Percentiles rank a stretch among this genome's conserved stretches.
phyloP scores from a whole-genome alignment of 1,284 basidiomycete species.

The Rhodofomes roseus region DNA sequence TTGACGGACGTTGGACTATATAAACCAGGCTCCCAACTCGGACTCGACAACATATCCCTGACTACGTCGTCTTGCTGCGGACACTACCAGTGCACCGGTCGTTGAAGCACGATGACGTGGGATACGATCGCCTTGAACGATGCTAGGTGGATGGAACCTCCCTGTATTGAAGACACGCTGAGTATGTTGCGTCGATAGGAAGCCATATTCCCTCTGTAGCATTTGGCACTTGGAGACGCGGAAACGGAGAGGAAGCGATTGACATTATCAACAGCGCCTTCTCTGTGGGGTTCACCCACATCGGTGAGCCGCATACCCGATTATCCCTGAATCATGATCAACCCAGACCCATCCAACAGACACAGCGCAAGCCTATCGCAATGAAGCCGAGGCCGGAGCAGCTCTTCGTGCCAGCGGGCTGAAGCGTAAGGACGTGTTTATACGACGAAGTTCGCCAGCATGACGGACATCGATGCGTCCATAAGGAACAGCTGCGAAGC shows the following conservation, averaged over 20 bases:
- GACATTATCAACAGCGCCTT: slow-evolving; percentile 27
- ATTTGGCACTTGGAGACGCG: slow-evolving; percentile 48
- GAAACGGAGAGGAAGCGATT: slow-evolving; percentile 34
- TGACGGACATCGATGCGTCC: slow-evolving; percentile 34
- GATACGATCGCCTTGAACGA: slow-evolving; percentile 45
- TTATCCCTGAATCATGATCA: background rate
- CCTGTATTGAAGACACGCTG: background rate
- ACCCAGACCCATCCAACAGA: background rate
- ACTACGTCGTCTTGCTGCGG: too few species aligned
- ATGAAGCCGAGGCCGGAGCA: slow-evolving; percentile 35
- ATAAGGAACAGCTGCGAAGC: slow-evolving; percentile 27
- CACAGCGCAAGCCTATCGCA: slow-evolving; percentile 35
- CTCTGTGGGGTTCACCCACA: slow-evolving; percentile 26
- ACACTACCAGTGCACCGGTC: too few species aligned
- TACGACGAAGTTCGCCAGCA: slow-evolving; percentile 54
- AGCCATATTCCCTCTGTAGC: slow-evolving; percentile 47
- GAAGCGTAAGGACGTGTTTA: slow-evolving; percentile 30
- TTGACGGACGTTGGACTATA: too few species aligned
- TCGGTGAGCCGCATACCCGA: slow-evolving; percentile 15
- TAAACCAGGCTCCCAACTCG: too few species aligned
- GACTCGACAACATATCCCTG: too few species aligned
- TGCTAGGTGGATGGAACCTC: slow-evolving; percentile 23
- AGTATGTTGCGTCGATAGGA: slow-evolving; percentile 26
- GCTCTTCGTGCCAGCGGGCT: slow-evolving; percentile 35
- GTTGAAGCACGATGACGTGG: slow-evolving; percentile 41